Conservation (phyloP, 2,329 filamentous ascomycete species). For the Aspergillus clavatus region DNA sequence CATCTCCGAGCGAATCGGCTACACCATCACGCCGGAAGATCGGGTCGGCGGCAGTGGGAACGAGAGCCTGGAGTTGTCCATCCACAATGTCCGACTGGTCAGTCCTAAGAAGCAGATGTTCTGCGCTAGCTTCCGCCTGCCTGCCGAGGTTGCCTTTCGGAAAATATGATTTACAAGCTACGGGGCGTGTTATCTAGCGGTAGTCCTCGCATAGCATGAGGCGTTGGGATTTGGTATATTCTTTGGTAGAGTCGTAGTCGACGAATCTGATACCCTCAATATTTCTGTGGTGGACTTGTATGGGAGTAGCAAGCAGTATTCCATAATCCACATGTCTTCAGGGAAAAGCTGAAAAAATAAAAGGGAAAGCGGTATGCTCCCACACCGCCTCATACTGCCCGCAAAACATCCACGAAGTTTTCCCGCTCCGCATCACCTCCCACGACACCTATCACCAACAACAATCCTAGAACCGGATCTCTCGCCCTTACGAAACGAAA, state of each 20-base stretch:
- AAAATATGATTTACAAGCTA: constrained; percentile 15
- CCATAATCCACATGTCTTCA: neutral
- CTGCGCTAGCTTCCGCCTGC: constrained; percentile 86
- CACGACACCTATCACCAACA: no score
- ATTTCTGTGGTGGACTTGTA: no score
- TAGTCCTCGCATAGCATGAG: constrained; percentile 10
- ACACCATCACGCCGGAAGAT: constrained; percentile 53
- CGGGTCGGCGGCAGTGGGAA: constrained; percentile 49
- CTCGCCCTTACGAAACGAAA: neutral
- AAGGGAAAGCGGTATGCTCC: constrained; percentile 5
- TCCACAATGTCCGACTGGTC: constrained; percentile 73
- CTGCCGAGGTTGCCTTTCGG: constrained; percentile 72
- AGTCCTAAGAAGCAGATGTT: constrained; percentile 95
- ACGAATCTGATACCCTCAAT: constrained; percentile 13
- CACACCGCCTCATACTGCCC: constrained; percentile 23
- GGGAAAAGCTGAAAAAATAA: neutral
- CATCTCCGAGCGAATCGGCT: constrained; percentile 58
- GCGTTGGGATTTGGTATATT: constrained; percentile 14
- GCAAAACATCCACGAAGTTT: no score
- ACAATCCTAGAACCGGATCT: no score
- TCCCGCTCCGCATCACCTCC: no score
- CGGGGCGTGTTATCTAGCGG: neutral
- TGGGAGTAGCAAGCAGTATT: neutral
- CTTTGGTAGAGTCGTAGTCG: constrained; percentile 17
- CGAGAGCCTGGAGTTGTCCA: constrained; percentile 53